Conservation (phyloP, 73 alveolate genomes). For the Paramecium pentaurelia region DNA sequence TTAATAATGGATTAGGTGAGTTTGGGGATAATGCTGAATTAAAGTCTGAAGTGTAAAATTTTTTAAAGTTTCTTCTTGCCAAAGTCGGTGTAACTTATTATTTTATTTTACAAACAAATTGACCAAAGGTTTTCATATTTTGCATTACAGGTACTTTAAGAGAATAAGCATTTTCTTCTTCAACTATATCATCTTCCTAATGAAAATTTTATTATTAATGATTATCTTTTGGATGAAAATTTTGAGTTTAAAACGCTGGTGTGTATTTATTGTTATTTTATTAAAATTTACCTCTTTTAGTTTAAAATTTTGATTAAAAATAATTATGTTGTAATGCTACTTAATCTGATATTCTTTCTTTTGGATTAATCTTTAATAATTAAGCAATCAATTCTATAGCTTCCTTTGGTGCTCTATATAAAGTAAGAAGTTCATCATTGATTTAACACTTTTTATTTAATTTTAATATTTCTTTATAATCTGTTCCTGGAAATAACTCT, state of each 20-base stretch:
- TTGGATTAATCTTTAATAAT: conserved; percentile 61
- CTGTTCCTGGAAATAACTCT: conserved; percentile 57
- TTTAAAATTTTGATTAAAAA: conserved; percentile 4
- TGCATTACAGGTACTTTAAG: conserved; percentile 4
- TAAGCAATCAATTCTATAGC: conserved; percentile 55
- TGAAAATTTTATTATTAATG: background rate
- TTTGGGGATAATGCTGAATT: background rate
- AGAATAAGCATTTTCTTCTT: conserved; percentile 8
- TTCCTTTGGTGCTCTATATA: conserved; percentile 60
- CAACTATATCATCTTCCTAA: background rate
- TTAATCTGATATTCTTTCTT: conserved; percentile 64
- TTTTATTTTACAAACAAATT: conserved; percentile 3
- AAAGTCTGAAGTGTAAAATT: background rate
- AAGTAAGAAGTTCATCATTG: background rate
- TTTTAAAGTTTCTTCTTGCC: conserved; percentile 19
- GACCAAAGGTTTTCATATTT: background rate
- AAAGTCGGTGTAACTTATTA: background rate
- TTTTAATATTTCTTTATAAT: conserved; percentile 50
- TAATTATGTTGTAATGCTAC: conserved; percentile 62
- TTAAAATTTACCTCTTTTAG: conserved; percentile 1
- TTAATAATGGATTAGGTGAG: background rate
- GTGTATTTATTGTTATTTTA: background rate
- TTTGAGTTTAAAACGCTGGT: background rate
- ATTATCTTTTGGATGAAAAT: background rate
- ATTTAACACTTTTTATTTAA: conserved; percentile 43